Percentiles rank a stretch among this genome's conserved stretches.
Conservation (phyloP, 2,329 filamentous ascomycete species). For the Sarocladium brachiariae region DNA sequence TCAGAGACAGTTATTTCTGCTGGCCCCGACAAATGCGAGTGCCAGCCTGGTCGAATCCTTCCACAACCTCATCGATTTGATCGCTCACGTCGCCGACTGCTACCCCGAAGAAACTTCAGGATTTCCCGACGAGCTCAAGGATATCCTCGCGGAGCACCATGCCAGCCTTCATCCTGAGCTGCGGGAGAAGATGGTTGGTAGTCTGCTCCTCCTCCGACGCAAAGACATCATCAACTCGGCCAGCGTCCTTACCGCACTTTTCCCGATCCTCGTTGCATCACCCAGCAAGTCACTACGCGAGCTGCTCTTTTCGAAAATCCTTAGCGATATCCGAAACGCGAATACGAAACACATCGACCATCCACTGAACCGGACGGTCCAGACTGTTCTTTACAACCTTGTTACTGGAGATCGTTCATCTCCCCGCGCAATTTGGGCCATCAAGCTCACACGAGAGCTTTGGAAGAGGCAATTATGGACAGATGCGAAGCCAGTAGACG, state of each 20-base stretch:
- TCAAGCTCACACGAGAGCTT: slow-evolving; percentile 89
- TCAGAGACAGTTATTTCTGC: slow-evolving; percentile 84
- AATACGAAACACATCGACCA: slow-evolving; percentile 89
- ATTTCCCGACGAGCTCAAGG: slow-evolving; percentile 76
- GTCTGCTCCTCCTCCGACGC: slow-evolving; percentile 76
- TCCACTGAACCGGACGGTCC: slow-evolving; percentile 84
- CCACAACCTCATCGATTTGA: slow-evolving; percentile 85
- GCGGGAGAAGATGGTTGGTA: slow-evolving; percentile 89
- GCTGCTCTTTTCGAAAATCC: slow-evolving; percentile 79
- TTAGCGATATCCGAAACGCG: slow-evolving; percentile 80
- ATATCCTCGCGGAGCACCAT: slow-evolving; percentile 77
- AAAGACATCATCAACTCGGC: slow-evolving; percentile 89
- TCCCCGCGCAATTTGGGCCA: slow-evolving; percentile 86
- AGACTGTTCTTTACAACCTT: slow-evolving; percentile 88
- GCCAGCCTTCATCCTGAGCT: slow-evolving; percentile 74
- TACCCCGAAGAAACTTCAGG: slow-evolving; percentile 73
- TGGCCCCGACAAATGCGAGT: slow-evolving; percentile 71
- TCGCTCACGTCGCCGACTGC: slow-evolving; percentile 89
- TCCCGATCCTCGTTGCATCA: slow-evolving; percentile 87
- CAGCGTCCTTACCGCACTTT: slow-evolving; percentile 79
- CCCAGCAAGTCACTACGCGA: slow-evolving; percentile 82
- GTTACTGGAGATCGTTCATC: slow-evolving; percentile 80
- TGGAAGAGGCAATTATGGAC: slow-evolving; percentile 98
- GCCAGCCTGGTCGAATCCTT: slow-evolving; percentile 76
- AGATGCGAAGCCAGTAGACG: slow-evolving; percentile 88